These are phyloP conservation scores for Russula sp. DNA, from an alignment of 768 basidiomycete genomes.

Conservation along the genomic window DNA sequence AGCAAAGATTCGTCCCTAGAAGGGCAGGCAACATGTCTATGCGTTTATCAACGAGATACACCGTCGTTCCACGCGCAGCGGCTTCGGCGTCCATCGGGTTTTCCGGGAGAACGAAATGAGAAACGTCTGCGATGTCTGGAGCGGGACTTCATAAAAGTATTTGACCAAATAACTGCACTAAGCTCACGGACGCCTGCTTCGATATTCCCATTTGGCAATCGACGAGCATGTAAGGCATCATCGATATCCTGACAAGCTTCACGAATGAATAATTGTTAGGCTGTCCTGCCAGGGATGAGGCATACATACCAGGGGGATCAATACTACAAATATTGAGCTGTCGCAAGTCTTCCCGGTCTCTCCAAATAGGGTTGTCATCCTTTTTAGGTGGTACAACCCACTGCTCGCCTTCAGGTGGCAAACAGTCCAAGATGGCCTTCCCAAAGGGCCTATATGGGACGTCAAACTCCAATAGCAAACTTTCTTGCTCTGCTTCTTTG, in stretches of 20 bases:
- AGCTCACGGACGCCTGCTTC: constrained; percentile 96
- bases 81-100: constrained; percentile 97
- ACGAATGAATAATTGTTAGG: constrained; percentile 11
- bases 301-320: constrained; percentile 75
- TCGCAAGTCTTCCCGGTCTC: constrained; percentile 80
- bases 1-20: constrained; percentile 93
- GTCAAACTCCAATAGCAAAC: constrained; percentile 87
- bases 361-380: constrained; percentile 51
- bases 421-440: constrained; percentile 86
- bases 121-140: constrained; percentile 95
- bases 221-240: constrained; percentile 89
- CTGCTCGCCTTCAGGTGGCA: constrained; percentile 80
- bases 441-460: constrained; percentile 96
- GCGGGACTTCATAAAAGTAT: background rate
- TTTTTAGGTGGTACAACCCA: constrained; percentile 89
- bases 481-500: constrained; percentile 96
- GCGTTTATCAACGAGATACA: constrained; percentile 96
- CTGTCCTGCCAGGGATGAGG: background rate
- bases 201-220: constrained; percentile 85
- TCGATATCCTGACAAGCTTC: constrained; percentile 96
- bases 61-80: constrained; percentile 91
- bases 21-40: constrained; percentile 96
- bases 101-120: constrained; percentile 88
- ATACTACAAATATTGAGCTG: constrained; percentile 89
- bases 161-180: background rate